Percentiles rank a stretch among this genome's conserved stretches.
Evolutionary conservation across 805 yeast species (phyloP).

Genomic region (Blastobotrys chiropterorum): DNA sequence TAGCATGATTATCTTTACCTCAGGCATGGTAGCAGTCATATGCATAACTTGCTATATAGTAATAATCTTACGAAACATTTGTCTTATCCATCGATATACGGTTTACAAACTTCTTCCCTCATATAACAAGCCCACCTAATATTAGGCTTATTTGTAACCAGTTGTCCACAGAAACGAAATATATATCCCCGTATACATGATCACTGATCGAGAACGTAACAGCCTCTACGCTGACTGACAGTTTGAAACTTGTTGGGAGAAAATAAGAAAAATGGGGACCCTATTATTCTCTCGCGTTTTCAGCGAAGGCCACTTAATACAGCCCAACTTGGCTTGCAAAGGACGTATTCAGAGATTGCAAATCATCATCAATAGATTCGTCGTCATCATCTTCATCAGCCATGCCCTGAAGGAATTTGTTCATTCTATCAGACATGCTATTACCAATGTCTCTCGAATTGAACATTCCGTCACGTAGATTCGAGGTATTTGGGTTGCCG

Average conservation of each 20-base stretch:
- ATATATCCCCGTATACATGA: too few species aligned
- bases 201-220: too few species aligned
- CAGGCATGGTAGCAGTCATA: too few species aligned
- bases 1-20: too few species aligned
- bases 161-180: too few species aligned
- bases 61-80: too few species aligned
- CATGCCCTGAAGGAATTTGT: slow-evolving; percentile 10
- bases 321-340: slow-evolving; percentile 21
- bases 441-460: slow-evolving; percentile 13
- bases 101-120: too few species aligned
- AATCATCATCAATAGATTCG: slow-evolving; percentile 24
- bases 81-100: too few species aligned
- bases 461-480: neutral
- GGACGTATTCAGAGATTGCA: slow-evolving; percentile 18
- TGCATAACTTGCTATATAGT: too few species aligned
- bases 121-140: too few species aligned
- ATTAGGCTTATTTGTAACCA: too few species aligned
- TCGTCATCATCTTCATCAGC: slow-evolving; percentile 23
- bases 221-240: too few species aligned
- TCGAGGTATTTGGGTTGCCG: neutral
- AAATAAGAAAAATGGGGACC: neutral
- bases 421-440: slow-evolving; percentile 21
- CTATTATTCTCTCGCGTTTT: neutral
- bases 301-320: slow-evolving; percentile 16
- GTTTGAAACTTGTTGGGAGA: neutral